phyloP scores from a whole-genome alignment of 257 asterid species.

The Anisodus acutangulus region DNA sequence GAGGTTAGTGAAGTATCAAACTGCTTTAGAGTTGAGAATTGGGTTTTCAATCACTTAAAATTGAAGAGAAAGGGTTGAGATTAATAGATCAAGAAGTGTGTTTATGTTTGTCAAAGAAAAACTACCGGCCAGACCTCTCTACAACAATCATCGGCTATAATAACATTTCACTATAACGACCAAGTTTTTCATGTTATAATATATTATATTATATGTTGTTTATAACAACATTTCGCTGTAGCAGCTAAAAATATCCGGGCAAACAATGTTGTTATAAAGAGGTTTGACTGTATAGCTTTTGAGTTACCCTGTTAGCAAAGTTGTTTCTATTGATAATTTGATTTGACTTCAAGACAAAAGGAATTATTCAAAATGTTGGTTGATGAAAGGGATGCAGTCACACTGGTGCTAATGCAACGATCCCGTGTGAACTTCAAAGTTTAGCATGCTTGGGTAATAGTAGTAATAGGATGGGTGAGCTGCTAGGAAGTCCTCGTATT shows the following conservation, averaged over 20 bases:
- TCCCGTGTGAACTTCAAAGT: too few relatives aligned
- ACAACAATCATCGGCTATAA: too few relatives aligned
- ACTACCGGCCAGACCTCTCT: too few relatives aligned
- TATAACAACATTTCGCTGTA: too few relatives aligned
- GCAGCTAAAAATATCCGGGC: too few relatives aligned
- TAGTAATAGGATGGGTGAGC: background rate
- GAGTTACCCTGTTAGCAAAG: background rate
- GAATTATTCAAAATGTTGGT: background rate
- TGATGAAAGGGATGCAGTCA: background rate
- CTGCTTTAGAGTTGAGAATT: background rate
- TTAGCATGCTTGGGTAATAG: background rate
- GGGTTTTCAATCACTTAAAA: background rate
- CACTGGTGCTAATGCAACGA: background rate
- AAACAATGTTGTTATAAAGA: too few relatives aligned
- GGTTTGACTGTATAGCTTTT: too few relatives aligned
- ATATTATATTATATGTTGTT: too few relatives aligned
- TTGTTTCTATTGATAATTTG: background rate
- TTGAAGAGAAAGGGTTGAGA: background rate
- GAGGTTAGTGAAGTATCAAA: background rate
- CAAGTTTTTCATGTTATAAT: too few relatives aligned
- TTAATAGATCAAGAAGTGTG: background rate
- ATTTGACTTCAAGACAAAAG: background rate
- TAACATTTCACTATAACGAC: too few relatives aligned
- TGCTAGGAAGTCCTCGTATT: background rate
- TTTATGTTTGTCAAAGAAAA: background rate